Percentiles rank a stretch among this genome's conserved stretches.
Evolutionary conservation across 139 green algal genomes (phyloP).

Genomic region (Raphidocelis subcapitata): DNA sequence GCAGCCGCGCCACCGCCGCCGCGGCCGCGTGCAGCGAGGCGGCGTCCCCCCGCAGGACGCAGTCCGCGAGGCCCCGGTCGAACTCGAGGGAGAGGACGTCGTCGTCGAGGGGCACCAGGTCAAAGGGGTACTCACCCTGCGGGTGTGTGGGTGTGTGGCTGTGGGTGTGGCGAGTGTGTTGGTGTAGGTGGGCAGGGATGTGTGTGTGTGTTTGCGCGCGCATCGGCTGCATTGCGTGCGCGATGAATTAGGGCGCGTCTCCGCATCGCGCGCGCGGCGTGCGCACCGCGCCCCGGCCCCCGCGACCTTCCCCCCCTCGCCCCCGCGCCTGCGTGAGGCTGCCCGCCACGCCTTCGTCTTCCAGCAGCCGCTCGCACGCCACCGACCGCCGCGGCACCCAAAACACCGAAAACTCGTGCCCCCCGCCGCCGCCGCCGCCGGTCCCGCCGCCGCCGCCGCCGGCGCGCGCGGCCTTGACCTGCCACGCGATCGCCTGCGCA

Average conservation of each 20-base stretch:
- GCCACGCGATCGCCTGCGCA: conserved; percentile 57
- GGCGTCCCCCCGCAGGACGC: conserved; percentile 69
- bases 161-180: too few relatives aligned
- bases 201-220: too few relatives aligned
- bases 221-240: too few relatives aligned
- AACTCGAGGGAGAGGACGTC: conserved; percentile 90
- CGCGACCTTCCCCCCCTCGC: too few relatives aligned
- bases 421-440: too few relatives aligned
- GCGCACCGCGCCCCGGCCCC: too few relatives aligned
- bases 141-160: not conserved
- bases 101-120: conserved; percentile 86
- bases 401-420: conserved; percentile 60
- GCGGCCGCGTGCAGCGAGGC: conserved; percentile 70
- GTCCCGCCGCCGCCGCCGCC: too few relatives aligned
- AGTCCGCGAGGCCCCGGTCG: conserved; percentile 35
- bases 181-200: too few relatives aligned
- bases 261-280: too few relatives aligned
- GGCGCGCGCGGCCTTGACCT: too few relatives aligned
- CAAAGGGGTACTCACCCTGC: conserved; percentile 63
- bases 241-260: too few relatives aligned
- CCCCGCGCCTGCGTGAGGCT: conserved; percentile 7
- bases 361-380: conserved; percentile 74
- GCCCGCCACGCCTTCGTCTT: conserved; percentile 60
- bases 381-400: conserved; percentile 72
- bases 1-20: conserved; percentile 68